Percentiles rank a stretch among this genome's conserved stretches.
Evolutionary conservation across 2,329 filamentous ascomycete species (phyloP).

Genomic region (Verticillium dahliae): DNA sequence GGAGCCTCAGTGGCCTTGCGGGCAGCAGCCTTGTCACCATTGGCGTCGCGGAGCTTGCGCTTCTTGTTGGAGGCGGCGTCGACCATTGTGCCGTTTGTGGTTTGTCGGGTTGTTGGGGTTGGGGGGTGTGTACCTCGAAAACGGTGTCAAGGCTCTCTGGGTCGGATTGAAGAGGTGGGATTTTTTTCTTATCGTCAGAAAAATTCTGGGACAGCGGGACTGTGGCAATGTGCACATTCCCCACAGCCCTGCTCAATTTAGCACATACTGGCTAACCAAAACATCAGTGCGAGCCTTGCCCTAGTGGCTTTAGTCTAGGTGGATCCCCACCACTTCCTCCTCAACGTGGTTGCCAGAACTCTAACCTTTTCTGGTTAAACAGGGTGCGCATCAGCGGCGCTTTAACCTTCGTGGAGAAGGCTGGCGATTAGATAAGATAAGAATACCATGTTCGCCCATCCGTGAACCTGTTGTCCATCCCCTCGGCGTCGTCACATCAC

Average conservation of each 20-base stretch:
- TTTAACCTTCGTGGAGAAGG: background rate
- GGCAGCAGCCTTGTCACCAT: constrained; percentile 21
- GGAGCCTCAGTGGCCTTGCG: constrained; percentile 26
- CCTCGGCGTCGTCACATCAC: background rate
- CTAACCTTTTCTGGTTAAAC: too few species aligned
- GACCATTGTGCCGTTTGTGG: background rate
- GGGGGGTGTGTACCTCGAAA: background rate
- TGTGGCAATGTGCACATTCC: too few species aligned
- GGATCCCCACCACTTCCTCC: too few species aligned
- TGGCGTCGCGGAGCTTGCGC: constrained; percentile 29
- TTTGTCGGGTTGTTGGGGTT: background rate
- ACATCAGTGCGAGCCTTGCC: too few species aligned
- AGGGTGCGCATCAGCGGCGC: too few species aligned
- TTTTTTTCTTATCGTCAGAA: constrained; percentile 11
- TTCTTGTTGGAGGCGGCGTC: constrained; percentile 29
- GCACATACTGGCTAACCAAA: too few species aligned
- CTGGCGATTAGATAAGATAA: background rate
- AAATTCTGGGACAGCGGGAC: constrained; percentile 3
- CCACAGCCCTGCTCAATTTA: too few species aligned
- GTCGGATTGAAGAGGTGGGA: constrained; percentile 2
- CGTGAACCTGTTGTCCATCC: background rate
- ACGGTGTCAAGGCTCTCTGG: background rate
- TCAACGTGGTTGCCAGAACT: too few species aligned
- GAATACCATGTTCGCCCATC: background rate
- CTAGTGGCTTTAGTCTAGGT: too few species aligned